Conservation (phyloP, 768 basidiomycete species). For the Leucosporidium scottii region DNA sequence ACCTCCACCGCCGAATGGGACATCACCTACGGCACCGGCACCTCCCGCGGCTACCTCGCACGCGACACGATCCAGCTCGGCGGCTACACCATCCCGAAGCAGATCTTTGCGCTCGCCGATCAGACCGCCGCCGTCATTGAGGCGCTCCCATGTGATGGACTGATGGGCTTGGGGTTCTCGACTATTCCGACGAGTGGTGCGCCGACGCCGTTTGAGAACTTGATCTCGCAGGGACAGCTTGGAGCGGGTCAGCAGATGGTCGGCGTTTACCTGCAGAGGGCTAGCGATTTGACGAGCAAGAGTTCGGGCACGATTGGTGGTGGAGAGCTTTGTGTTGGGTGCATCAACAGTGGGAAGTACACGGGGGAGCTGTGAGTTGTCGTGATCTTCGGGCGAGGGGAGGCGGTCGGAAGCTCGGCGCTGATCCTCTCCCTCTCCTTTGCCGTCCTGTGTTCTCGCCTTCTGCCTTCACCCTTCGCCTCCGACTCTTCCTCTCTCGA, state of each 20-base stretch:
- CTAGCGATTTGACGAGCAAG: constrained; percentile 21
- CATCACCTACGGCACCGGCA: constrained; percentile 18
- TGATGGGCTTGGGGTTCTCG: constrained; percentile 31
- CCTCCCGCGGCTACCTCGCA: neutral
- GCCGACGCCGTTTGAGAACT: constrained; percentile 36
- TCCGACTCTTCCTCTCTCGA: too few relatives aligned
- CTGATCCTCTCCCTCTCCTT: too few relatives aligned
- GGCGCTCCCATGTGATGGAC: neutral
- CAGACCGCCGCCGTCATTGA: constrained; percentile 13
- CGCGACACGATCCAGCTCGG: constrained; percentile 17
- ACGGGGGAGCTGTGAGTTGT: constrained; percentile 22
- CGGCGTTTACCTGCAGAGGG: constrained; percentile 31
- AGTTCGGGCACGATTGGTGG: constrained; percentile 26
- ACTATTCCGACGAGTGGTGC: constrained; percentile 34
- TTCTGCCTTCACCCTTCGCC: too few relatives aligned
- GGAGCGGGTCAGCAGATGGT: neutral
- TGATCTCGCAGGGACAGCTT: constrained; percentile 13
- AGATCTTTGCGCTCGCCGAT: constrained; percentile 27
- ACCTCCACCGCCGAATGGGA: constrained; percentile 24
- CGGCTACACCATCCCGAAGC: constrained; percentile 9
- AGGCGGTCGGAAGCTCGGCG: neutral
- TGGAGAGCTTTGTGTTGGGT: constrained; percentile 31
- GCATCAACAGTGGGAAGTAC: constrained; percentile 32
- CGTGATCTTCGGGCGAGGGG: neutral
- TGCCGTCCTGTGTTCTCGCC: too few relatives aligned